A percentile compares a stretch with the other conserved stretches of the same genome.
Evolutionary conservation across 148 eudicot species (phyloP).

Genomic region (Bassia scoparia): DNA sequence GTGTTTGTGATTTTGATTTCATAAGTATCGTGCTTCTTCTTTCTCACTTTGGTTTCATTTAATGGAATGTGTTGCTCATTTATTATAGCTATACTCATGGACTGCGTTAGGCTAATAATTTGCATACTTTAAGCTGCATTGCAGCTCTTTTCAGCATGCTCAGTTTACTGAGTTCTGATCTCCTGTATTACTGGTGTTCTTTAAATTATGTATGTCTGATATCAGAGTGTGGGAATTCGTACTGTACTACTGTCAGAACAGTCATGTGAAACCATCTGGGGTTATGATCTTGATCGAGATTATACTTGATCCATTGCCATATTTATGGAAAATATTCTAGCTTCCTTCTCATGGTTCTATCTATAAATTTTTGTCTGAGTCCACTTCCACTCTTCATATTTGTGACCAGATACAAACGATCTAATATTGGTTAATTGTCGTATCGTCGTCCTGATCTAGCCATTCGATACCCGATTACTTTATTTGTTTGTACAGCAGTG

Average conservation of each 20-base stretch:
- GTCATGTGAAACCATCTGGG: conserved; percentile 79
- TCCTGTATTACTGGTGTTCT: conserved; percentile 78
- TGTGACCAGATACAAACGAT: too few relatives aligned
- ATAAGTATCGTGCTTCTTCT: not conserved
- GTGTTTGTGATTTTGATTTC: too few relatives aligned
- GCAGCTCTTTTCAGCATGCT: conserved; percentile 90
- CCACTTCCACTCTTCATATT: too few relatives aligned
- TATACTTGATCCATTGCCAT: conserved; percentile 63
- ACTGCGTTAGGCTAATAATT: conserved; percentile 10
- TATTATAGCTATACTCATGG: not conserved
- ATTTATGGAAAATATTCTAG: conserved; percentile 48
- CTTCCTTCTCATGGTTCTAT: too few relatives aligned
- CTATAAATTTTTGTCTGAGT: too few relatives aligned
- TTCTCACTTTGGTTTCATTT: not conserved
- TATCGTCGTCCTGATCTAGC: too few relatives aligned
- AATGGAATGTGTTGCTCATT: not conserved
- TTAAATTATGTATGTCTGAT: conserved; percentile 65
- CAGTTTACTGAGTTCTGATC: conserved; percentile 70
- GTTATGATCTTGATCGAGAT: conserved; percentile 59
- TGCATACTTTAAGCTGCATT: conserved; percentile 58
- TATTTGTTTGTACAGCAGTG: too few relatives aligned
- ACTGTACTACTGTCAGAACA: conserved; percentile 54
- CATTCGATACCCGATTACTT: too few relatives aligned
- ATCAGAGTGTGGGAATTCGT: conserved; percentile 52
- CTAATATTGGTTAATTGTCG: too few relatives aligned